Percentiles rank a stretch among this genome's conserved stretches.
Conservation (phyloP, 352 stramenopile genomes). For the Hyaloperonospora arabidopsidis region DNA sequence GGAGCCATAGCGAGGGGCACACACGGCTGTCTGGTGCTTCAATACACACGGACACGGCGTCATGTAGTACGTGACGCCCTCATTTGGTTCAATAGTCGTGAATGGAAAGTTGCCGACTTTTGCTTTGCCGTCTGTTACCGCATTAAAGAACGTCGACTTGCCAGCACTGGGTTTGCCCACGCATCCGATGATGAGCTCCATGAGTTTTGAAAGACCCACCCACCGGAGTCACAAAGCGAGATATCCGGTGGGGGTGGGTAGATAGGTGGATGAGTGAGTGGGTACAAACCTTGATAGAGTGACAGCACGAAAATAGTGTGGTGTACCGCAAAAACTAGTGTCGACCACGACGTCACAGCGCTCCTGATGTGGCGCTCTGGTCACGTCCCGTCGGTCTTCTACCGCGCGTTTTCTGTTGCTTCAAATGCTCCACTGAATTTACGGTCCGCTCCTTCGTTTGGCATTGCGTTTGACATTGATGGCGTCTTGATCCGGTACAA, state of each 20-base stretch:
- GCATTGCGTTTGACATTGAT: slow-evolving; percentile 89
- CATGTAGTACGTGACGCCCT: slow-evolving; percentile 87
- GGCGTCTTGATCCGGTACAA: slow-evolving; percentile 81
- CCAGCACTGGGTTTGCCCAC: slow-evolving; percentile 83
- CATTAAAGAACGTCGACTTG: slow-evolving; percentile 89
- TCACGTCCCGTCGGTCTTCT: neutral
- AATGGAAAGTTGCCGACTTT: slow-evolving; percentile 87
- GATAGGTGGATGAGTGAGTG: too few species aligned
- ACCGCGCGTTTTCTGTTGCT: slow-evolving; percentile 12
- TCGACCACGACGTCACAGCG: too few species aligned
- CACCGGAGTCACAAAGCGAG: too few species aligned
- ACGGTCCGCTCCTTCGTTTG: slow-evolving; percentile 35
- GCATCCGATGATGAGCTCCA: slow-evolving; percentile 86
- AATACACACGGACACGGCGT: slow-evolving; percentile 66
- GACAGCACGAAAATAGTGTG: slow-evolving; percentile 4
- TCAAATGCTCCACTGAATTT: neutral
- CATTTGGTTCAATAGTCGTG: slow-evolving; percentile 86
- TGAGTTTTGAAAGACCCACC: slow-evolving; percentile 4
- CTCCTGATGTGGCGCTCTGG: slow-evolving; percentile 16
- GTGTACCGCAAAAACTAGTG: slow-evolving; percentile 1
- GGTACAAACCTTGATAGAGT: slow-evolving; percentile 6
- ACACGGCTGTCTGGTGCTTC: slow-evolving; percentile 52
- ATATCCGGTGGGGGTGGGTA: too few species aligned
- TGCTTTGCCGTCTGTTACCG: slow-evolving; percentile 82
- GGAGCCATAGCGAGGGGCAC: slow-evolving; percentile 67